A percentile compares a stretch with the other conserved stretches of the same genome.
Evolutionary conservation across 192 early-diverging fungal genomes (phyloP).

Genomic region (Coemansia sp.): DNA sequence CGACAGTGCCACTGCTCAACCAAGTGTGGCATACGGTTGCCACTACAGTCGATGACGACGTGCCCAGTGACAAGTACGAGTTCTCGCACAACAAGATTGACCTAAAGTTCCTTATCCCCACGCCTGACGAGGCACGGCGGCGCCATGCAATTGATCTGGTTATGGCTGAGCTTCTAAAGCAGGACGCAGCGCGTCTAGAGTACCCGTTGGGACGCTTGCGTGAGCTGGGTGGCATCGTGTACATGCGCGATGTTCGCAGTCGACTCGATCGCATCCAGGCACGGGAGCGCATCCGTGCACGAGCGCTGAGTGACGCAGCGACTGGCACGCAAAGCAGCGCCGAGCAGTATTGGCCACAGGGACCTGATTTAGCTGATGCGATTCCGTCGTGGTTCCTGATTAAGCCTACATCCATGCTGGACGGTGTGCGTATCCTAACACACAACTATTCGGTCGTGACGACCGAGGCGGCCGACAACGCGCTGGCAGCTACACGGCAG

Average conservation of each 20-base stretch:
- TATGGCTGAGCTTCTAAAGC: conserved; percentile 42
- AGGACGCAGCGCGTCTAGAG: conserved; percentile 3
- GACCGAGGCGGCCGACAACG: conserved; percentile 40
- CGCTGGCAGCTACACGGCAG: conserved; percentile 50
- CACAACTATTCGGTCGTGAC: conserved; percentile 53
- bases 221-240: conserved; percentile 34
- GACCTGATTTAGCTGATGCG: conserved; percentile 30
- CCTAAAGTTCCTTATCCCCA: conserved; percentile 35
- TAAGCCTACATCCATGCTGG: conserved; percentile 32
- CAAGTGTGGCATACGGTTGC: conserved; percentile 55
- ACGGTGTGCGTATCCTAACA: conserved; percentile 51
- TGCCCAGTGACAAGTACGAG: conserved; percentile 38
- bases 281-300: conserved; percentile 13
- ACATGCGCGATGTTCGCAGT: conserved; percentile 51
- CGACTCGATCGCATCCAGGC: conserved; percentile 30
- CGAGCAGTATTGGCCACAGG: neutral
- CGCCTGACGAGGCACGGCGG: conserved; percentile 21
- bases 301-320: conserved; percentile 16
- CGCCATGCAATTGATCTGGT: conserved; percentile 38
- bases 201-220: conserved; percentile 36
- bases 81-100: conserved; percentile 49
- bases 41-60: conserved; percentile 49
- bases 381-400: conserved; percentile 55
- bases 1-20: conserved; percentile 38
- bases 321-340: conserved; percentile 6